phyloP scores from a whole-genome alignment of 306 rosid genomes.

The Canavalia gladiata region DNA sequence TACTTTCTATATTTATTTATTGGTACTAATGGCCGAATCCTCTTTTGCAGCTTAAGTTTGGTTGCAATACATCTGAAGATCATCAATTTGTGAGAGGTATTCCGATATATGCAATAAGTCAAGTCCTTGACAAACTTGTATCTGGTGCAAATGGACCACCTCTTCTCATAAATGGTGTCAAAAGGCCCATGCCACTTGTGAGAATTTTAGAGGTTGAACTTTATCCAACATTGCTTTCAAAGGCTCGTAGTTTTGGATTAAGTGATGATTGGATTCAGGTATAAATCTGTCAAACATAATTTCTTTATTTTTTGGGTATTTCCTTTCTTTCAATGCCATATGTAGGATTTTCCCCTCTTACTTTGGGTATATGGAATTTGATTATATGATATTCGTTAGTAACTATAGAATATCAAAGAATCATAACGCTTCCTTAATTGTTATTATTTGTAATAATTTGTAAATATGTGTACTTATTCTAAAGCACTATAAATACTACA shows the following conservation, averaged over 20 bases:
- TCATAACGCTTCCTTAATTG: too few relatives aligned
- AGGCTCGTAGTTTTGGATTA: conserved; percentile 94
- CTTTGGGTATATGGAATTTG: too few relatives aligned
- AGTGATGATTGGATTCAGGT: conserved; percentile 94
- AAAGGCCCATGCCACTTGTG: conserved; percentile 89
- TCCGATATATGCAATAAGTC: conserved; percentile 86
- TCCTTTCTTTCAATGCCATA: conserved; percentile 31
- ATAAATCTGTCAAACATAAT: conserved; percentile 25
- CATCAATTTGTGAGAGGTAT: conserved; percentile 97
- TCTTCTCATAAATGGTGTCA: conserved; percentile 86
- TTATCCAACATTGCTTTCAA: conserved; percentile 94
- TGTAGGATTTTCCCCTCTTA: not conserved
- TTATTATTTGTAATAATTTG: too few relatives aligned
- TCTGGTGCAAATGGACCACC: conserved; percentile 81
- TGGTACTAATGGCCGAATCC: conserved; percentile 39
- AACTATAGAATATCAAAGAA: too few relatives aligned
- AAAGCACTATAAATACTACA: too few relatives aligned
- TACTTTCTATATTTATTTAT: not conserved
- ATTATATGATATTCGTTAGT: too few relatives aligned
- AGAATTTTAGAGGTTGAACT: conserved; percentile 95
- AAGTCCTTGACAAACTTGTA: conserved; percentile 87
- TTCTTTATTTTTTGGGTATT: conserved; percentile 29
- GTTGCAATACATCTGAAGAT: conserved; percentile 85
- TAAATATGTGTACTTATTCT: too few relatives aligned
- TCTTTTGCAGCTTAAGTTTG: conserved; percentile 77